phyloP scores from a whole-genome alignment of 257 asterid genomes.

The Lycium barbarum region DNA sequence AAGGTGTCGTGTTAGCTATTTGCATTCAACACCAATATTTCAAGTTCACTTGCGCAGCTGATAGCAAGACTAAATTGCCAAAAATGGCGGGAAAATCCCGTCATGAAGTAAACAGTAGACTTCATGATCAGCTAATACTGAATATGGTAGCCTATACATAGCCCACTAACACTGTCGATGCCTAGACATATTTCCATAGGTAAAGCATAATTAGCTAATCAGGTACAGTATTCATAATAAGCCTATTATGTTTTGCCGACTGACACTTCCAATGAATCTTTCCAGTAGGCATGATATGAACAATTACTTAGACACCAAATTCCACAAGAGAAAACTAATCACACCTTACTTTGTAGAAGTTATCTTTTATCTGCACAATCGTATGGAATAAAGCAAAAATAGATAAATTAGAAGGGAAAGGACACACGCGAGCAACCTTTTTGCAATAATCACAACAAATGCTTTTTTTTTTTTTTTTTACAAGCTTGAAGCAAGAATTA shows the following conservation, averaged over 20 bases:
- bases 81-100: not conserved
- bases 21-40: not conserved
- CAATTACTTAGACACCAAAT: not conserved
- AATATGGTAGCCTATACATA: not conserved
- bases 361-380: not conserved
- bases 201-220: not conserved
- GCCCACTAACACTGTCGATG: not conserved
- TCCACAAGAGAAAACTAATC: not conserved
- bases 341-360: not conserved
- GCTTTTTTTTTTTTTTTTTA: not conserved
- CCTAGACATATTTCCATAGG: not conserved
- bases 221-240: not conserved
- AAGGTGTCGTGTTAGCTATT: constrained; percentile 2
- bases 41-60: constrained; percentile 10
- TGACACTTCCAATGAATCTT: not conserved
- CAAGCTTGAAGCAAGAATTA: not conserved
- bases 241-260: not conserved
- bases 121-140: not conserved
- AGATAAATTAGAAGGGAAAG: constrained; percentile 4
- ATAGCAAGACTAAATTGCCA: constrained; percentile 15
- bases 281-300: not conserved
- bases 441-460: not conserved
- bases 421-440: not conserved
- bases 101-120: not conserved
- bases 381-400: not conserved